Conservation (phyloP, 352 stramenopile species). For the Phytophthora brassicae region DNA sequence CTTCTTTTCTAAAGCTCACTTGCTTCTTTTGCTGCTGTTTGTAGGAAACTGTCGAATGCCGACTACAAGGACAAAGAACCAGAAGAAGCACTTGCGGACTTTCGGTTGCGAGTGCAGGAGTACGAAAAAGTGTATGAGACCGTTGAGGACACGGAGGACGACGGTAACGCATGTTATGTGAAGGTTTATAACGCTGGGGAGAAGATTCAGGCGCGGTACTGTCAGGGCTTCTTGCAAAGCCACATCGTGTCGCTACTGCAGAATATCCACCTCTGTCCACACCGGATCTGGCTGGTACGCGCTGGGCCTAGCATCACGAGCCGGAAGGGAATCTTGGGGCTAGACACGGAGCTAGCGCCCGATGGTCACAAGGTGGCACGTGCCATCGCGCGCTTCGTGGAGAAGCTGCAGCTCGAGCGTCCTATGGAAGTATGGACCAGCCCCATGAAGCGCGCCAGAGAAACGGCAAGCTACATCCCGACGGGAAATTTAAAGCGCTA, state of each 20-base stretch:
- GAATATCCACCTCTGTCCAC: conserved; percentile 92
- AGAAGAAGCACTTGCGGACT: conserved; percentile 88
- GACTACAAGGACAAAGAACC: conserved; percentile 89
- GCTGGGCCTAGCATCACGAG: conserved; percentile 82
- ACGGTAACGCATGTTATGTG: conserved; percentile 86
- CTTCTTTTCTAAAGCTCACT: conserved; percentile 17
- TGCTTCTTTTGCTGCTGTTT: conserved; percentile 17
- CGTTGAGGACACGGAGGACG: conserved; percentile 85
- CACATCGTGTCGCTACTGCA: conserved; percentile 87
- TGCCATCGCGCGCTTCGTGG: conserved; percentile 86
- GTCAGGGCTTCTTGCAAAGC: conserved; percentile 85
- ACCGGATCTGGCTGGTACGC: conserved; percentile 90
- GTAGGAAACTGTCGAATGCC: conserved; percentile 79
- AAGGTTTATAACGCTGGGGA: conserved; percentile 93
- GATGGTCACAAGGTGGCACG: conserved; percentile 79
- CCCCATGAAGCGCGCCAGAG: conserved; percentile 78
- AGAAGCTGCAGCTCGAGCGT: conserved; percentile 69
- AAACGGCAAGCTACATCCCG: conserved; percentile 71
- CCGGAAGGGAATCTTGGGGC: conserved; percentile 72
- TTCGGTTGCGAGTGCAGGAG: conserved; percentile 86
- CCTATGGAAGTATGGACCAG: conserved; percentile 81
- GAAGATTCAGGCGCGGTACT: conserved; percentile 89
- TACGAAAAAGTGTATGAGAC: conserved; percentile 94
- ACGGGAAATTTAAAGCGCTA: conserved; percentile 73
- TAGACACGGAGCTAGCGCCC: conserved; percentile 82